Conservation (phyloP, 805 yeast genomes). For the Saccharomycopsis fermentans region DNA sequence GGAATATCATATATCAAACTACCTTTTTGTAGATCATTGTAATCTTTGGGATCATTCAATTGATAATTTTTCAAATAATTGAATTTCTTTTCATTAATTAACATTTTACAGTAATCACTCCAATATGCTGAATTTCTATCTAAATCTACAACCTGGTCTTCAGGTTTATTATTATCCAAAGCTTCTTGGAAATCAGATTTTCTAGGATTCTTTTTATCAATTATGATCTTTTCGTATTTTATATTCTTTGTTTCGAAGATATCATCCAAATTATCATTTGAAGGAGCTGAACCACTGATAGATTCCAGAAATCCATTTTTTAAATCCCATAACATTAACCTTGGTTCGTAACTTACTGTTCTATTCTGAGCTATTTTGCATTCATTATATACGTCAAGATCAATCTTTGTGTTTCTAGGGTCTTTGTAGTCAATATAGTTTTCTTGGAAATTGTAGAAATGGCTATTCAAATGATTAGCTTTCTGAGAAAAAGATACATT, state of each 20-base stretch:
- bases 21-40: constrained; percentile 21
- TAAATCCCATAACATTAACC: constrained; percentile 75
- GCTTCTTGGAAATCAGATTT: constrained; percentile 56
- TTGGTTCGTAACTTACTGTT: constrained; percentile 61
- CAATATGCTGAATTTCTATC: constrained; percentile 47
- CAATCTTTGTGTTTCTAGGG: constrained; percentile 22
- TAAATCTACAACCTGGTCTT: constrained; percentile 21
- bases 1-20: constrained; percentile 20
- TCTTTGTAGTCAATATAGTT: constrained; percentile 43
- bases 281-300: constrained; percentile 27
- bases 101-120: constrained; percentile 69
- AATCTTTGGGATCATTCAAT: constrained; percentile 28
- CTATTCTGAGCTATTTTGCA: constrained; percentile 30
- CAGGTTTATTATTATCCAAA: constrained; percentile 34
- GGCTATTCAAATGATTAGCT: constrained; percentile 69
- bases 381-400: constrained; percentile 39
- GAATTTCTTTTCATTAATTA: constrained; percentile 52
- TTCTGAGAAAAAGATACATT: constrained; percentile 61
- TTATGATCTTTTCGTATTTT: constrained; percentile 16
- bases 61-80: constrained; percentile 52
- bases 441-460: constrained; percentile 75
- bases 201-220: constrained; percentile 27
- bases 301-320: constrained; percentile 70
- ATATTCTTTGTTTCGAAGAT: constrained; percentile 20
- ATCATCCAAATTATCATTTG: constrained; percentile 27